Evolutionary conservation across 2,329 filamentous ascomycete species (phyloP).

Genomic region (Cytospora paraplurivora): DNA sequence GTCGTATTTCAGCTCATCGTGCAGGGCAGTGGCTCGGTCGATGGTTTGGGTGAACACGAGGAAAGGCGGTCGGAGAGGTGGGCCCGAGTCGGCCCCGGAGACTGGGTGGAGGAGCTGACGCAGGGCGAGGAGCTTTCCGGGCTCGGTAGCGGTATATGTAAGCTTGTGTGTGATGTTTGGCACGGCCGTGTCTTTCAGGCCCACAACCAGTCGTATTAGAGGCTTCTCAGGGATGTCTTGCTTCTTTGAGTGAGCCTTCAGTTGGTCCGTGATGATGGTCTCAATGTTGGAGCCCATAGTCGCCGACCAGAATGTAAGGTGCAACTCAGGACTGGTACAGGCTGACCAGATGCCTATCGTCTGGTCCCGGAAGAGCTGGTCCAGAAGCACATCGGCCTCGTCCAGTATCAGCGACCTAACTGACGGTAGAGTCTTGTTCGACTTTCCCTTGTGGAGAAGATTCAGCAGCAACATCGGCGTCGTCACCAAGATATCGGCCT

Average conservation of each 20-base stretch:
- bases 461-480: constrained; percentile 80
- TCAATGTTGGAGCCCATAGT: constrained; percentile 97
- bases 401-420: constrained; percentile 81
- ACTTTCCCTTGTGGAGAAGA: constrained; percentile 55
- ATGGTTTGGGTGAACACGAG: constrained; percentile 97
- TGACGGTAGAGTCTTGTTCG: constrained; percentile 59
- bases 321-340: constrained; percentile 69
- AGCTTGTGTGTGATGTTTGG: constrained; percentile 90
- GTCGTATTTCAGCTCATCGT: constrained; percentile 90
- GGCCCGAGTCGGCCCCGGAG: constrained; percentile 55
- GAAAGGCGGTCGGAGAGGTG: constrained; percentile 79
- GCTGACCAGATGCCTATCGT: constrained; percentile 82
- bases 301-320: constrained; percentile 87
- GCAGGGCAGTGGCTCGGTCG: constrained; percentile 80
- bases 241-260: constrained; percentile 54
- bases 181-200: constrained; percentile 91
- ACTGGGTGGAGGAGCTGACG: constrained; percentile 85
- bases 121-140: constrained; percentile 88
- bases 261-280: constrained; percentile 69
- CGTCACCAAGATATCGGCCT: constrained; percentile 77
- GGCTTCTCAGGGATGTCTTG: constrained; percentile 46
- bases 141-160: constrained; percentile 87
- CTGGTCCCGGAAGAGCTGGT: constrained; percentile 86
- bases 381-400: constrained; percentile 92
- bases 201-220: constrained; percentile 86